Evolutionary conservation across 2,329 filamentous ascomycete species (phyloP).

Genomic region (Oidium heveae): DNA sequence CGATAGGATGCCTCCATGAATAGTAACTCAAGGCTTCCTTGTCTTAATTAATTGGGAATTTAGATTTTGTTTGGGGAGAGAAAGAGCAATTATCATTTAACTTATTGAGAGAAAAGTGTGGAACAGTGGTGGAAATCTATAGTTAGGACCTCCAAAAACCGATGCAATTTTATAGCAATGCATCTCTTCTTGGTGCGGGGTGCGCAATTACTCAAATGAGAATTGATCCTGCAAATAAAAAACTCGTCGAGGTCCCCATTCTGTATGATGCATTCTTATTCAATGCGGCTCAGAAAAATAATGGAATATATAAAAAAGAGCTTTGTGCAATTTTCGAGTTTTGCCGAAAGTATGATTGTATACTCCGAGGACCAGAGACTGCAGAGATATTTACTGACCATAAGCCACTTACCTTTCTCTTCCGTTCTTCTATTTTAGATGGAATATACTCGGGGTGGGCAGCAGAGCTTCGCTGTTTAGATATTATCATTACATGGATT

Average conservation of each 20-base stretch:
- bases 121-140: neutral
- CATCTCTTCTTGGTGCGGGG: constrained; percentile 1
- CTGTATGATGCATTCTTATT: constrained; percentile 1
- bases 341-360: constrained; percentile 2
- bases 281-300: constrained; percentile 2
- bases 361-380: too few species aligned
- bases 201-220: constrained; percentile 1
- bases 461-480: too few species aligned
- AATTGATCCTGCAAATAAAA: neutral
- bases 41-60: neutral
- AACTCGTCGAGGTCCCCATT: neutral
- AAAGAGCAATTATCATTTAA: neutral
- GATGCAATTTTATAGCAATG: neutral
- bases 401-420: too few species aligned
- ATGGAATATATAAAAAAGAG: constrained; percentile 1
- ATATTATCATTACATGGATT: too few species aligned
- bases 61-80: neutral
- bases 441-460: too few species aligned
- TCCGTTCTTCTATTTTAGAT: too few species aligned
- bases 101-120: neutral
- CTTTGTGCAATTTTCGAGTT: neutral
- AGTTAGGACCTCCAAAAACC: neutral
- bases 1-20: too few species aligned
- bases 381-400: too few species aligned
- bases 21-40: neutral